phyloP scores from a whole-genome alignment of 2,329 filamentous ascomycete species.

The Microdochium nivale region DNA sequence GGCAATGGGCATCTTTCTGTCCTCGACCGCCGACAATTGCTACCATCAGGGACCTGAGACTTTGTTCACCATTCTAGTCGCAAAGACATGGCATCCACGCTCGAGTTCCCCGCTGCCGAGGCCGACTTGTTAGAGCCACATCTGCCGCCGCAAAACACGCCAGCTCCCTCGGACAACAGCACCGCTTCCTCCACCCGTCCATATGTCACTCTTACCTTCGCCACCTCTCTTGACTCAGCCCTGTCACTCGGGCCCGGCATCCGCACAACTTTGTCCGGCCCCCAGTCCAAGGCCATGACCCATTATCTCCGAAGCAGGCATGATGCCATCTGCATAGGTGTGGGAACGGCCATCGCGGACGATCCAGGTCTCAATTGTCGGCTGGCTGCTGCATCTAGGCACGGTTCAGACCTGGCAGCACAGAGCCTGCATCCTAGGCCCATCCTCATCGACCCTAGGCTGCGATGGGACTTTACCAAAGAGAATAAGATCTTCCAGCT shows the following conservation, averaged over 20 bases:
- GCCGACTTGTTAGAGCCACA: background rate
- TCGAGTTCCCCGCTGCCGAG: background rate
- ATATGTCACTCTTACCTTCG: constrained; percentile 78
- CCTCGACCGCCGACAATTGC: too few relatives aligned
- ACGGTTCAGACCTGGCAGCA: constrained; percentile 20
- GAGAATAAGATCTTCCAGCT: constrained; percentile 59
- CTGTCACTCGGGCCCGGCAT: constrained; percentile 68
- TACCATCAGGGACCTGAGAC: too few relatives aligned
- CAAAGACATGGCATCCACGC: background rate
- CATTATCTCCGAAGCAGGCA: constrained; percentile 80
- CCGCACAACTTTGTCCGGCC: constrained; percentile 77
- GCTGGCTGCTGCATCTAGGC: constrained; percentile 48
- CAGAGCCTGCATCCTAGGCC: constrained; percentile 63
- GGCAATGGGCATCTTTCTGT: too few relatives aligned
- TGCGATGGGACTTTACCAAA: constrained; percentile 58
- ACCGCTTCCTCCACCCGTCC: constrained; percentile 11
- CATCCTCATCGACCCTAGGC: constrained; percentile 70
- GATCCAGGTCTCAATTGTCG: constrained; percentile 81
- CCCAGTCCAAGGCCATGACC: constrained; percentile 83
- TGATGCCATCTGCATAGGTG: constrained; percentile 77
- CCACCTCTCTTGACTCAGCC: constrained; percentile 78
- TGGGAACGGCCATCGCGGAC: constrained; percentile 75
- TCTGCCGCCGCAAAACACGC: background rate
- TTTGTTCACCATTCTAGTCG: too few relatives aligned
- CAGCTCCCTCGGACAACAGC: too few relatives aligned